phyloP scores from a whole-genome alignment of 495 filamentous ascomycete species.

The Aspergillus nidulans region DNA sequence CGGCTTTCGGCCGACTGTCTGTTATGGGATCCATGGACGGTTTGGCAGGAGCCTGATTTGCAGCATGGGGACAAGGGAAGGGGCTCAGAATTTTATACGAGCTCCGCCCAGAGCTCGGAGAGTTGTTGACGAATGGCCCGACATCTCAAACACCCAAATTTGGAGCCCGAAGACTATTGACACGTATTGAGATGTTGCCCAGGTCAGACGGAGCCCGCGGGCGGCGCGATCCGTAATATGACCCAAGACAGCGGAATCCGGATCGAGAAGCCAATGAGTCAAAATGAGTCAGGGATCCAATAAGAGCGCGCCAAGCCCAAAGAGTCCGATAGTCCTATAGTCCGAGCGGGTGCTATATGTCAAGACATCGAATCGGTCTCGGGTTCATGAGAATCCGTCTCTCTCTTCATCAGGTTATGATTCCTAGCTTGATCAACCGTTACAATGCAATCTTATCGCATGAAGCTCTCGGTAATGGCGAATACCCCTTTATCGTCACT shows the following conservation, averaged over 20 bases:
- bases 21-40: not conserved
- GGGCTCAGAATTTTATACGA: not conserved
- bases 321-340: not conserved
- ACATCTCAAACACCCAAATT: not conserved
- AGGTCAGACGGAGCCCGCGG: not conserved
- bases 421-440: not conserved
- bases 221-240: too few species aligned
- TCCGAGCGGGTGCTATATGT: not conserved
- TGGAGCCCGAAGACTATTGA: too few species aligned
- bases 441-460: not conserved
- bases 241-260: too few species aligned
- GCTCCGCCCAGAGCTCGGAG: not conserved
- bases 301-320: too few species aligned
- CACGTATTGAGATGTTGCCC: too few species aligned
- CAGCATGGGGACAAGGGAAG: not conserved
- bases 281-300: not conserved
- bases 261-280: not conserved
- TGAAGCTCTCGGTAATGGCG: slow-evolving; percentile 6
- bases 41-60: not conserved
- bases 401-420: not conserved
- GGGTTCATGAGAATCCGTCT: slow-evolving; percentile 2
- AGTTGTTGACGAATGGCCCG: not conserved
- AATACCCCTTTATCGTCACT: not conserved
- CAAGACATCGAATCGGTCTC: not conserved
- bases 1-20: not conserved